A percentile compares a stretch with the other conserved stretches of the same genome.
Conservation (phyloP, 202 grass and related monocot species). For the Setaria italica region DNA sequence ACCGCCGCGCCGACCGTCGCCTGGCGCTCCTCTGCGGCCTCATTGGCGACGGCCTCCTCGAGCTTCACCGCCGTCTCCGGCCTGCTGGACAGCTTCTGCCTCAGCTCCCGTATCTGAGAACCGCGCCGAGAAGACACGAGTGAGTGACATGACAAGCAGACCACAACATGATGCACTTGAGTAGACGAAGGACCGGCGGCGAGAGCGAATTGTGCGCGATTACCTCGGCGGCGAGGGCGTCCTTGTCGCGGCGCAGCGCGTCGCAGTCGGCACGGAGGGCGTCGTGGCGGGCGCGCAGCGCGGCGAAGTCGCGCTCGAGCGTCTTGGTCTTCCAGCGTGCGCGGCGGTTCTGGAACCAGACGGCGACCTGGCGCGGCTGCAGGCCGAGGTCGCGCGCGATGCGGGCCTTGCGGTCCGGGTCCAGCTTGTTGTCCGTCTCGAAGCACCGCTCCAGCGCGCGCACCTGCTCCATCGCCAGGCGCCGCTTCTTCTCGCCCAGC, state of each 20-base stretch:
- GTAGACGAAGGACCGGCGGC: not conserved
- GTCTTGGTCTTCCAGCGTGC: conserved; percentile 96
- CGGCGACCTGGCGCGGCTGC: conserved; percentile 88
- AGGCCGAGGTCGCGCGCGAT: conserved; percentile 82
- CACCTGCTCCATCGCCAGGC: conserved; percentile 78
- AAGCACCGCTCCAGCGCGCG: conserved; percentile 86
- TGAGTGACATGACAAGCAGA: not conserved
- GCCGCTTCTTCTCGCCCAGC: conserved; percentile 84
- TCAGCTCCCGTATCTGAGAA: conserved; percentile 72
- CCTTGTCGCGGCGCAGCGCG: conserved; percentile 80
- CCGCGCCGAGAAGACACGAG: not conserved
- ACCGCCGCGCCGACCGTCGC: conserved; percentile 17
- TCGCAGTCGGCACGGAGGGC: conserved; percentile 78
- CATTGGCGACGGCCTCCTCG: conserved; percentile 45
- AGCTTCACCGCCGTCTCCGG: conserved; percentile 40
- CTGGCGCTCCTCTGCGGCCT: conserved; percentile 23
- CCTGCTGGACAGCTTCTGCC: conserved; percentile 58
- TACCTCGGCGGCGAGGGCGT: conserved; percentile 80
- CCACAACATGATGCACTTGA: not conserved
- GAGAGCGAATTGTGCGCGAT: not conserved
- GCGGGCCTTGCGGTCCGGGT: conserved; percentile 83
- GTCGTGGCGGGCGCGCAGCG: conserved; percentile 72
- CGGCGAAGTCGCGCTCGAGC: conserved; percentile 76
- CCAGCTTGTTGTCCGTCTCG: conserved; percentile 92
- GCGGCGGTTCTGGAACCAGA: conserved; percentile 99